Percentiles rank a stretch among this genome's conserved stretches.
Conservation (phyloP, 2,329 filamentous ascomycete genomes). For the Epichloe coenophiala region DNA sequence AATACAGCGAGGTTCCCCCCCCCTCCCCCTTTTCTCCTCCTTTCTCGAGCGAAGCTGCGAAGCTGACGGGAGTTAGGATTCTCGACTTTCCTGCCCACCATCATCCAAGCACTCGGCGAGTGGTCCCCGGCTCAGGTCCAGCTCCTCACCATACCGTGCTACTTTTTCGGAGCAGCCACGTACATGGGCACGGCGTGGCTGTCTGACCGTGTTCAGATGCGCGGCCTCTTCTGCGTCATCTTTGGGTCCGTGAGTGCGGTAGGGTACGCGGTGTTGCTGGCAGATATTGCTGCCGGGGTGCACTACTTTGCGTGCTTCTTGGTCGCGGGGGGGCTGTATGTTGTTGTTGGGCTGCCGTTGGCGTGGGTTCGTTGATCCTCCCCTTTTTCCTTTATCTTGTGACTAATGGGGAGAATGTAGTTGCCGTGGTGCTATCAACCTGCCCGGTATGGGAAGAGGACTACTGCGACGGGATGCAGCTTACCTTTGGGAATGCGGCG, state of each 20-base stretch:
- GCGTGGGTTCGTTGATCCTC: slow-evolving; percentile 29
- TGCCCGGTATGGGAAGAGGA: slow-evolving; percentile 66
- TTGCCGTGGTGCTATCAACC: slow-evolving; percentile 54
- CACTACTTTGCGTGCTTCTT: slow-evolving; percentile 67
- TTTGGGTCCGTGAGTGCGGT: slow-evolving; percentile 51
- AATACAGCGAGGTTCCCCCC: too few relatives aligned
- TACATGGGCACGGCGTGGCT: slow-evolving; percentile 54
- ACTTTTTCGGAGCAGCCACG: slow-evolving; percentile 54
- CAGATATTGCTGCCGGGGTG: slow-evolving; percentile 43
- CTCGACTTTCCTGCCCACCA: slow-evolving; percentile 66
- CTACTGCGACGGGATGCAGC: slow-evolving; percentile 56
- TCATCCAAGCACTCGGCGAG: slow-evolving; percentile 53
- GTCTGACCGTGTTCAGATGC: slow-evolving; percentile 53
- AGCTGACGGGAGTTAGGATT: slow-evolving; percentile 34
- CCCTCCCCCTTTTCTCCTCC: too few relatives aligned
- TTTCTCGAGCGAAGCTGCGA: too few relatives aligned
- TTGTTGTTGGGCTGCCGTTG: slow-evolving; percentile 40
- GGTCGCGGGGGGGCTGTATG: slow-evolving; percentile 60
- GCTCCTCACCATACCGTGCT: slow-evolving; percentile 66
- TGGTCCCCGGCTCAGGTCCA: slow-evolving; percentile 56
- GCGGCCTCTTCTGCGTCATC: slow-evolving; percentile 49
- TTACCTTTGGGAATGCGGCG: slow-evolving; percentile 55
- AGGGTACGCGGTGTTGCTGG: slow-evolving; percentile 56
- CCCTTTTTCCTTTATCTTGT: neutral
- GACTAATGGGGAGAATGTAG: slow-evolving; percentile 8